A percentile compares a stretch with the other conserved stretches of the same genome.
phyloP scores from a whole-genome alignment of 306 rosid species.

The Vigna reflexopilosa region DNA sequence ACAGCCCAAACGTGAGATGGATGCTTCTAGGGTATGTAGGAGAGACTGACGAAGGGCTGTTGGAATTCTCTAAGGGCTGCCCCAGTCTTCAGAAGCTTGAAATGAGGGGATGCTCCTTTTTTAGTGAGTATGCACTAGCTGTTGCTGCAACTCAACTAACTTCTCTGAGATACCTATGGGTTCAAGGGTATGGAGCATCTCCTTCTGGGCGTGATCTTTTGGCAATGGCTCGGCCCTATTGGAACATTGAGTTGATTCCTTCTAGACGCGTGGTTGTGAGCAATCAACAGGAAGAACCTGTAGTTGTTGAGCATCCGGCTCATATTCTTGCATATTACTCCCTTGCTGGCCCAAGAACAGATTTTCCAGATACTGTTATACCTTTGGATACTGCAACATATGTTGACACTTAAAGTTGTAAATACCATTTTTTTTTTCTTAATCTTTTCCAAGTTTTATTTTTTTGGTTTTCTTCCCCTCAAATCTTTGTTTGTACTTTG shows the following conservation, averaged over 20 bases:
- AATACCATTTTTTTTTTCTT: constrained; percentile 45
- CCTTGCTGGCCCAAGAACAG: constrained; percentile 91
- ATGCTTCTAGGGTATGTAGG: constrained; percentile 97
- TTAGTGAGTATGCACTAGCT: constrained; percentile 88
- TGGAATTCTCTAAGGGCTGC: constrained; percentile 81
- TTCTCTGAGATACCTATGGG: constrained; percentile 91
- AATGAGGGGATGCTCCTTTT: constrained; percentile 92
- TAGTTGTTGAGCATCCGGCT: constrained; percentile 70
- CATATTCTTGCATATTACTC: constrained; percentile 98
- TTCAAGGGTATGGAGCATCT: constrained; percentile 86
- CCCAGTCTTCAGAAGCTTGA: constrained; percentile 94
- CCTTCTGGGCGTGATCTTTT: constrained; percentile 69
- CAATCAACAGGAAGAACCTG: constrained; percentile 38
- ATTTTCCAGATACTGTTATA: constrained; percentile 73
- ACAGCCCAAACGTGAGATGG: constrained; percentile 94
- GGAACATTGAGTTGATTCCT: constrained; percentile 93
- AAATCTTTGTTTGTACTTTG: constrained; percentile 61
- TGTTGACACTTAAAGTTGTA: constrained; percentile 56
- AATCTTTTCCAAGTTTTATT: not conserved
- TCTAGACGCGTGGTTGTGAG: constrained; percentile 50
- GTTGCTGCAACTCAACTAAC: constrained; percentile 65
- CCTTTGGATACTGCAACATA: constrained; percentile 63
- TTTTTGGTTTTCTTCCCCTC: constrained; percentile 16
- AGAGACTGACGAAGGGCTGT: constrained; percentile 80
- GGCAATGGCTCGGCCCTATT: constrained; percentile 83